phyloP scores from a whole-genome alignment of 2,329 filamentous ascomycete genomes.

The Clarireedia paspali region DNA sequence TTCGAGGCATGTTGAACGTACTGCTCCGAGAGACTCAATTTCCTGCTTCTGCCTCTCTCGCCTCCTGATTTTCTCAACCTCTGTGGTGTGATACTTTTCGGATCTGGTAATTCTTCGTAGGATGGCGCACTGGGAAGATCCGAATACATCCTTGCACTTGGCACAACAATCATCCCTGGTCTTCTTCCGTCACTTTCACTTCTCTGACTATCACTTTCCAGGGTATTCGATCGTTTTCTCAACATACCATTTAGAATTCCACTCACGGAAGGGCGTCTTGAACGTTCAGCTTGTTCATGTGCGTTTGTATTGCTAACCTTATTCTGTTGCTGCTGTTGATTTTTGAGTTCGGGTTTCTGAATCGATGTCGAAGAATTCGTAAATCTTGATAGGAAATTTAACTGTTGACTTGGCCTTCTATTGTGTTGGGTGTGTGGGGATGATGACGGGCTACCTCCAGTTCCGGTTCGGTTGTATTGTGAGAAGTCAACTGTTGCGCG shows the following conservation, averaged over 20 bases:
- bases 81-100: background rate
- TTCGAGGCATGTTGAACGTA: constrained; percentile 4
- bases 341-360: background rate
- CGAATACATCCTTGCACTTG: constrained; percentile 21
- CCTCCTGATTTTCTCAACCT: background rate
- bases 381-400: constrained; percentile 8
- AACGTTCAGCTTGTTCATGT: constrained; percentile 3
- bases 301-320: background rate
- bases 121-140: constrained; percentile 14
- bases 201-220: constrained; percentile 10
- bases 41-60: background rate
- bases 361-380: background rate
- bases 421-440: background rate
- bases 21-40: background rate
- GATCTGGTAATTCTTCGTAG: background rate
- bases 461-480: background rate
- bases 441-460: background rate
- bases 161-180: constrained; percentile 1
- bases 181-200: background rate
- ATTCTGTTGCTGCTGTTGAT: background rate
- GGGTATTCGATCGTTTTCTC: constrained; percentile 17
- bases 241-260: constrained; percentile 23
- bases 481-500: constrained; percentile 6
- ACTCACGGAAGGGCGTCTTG: constrained; percentile 20
- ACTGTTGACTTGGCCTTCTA: constrained; percentile 5